Conservation (phyloP, 768 basidiomycete genomes). For the Leccinellum albellum region DNA sequence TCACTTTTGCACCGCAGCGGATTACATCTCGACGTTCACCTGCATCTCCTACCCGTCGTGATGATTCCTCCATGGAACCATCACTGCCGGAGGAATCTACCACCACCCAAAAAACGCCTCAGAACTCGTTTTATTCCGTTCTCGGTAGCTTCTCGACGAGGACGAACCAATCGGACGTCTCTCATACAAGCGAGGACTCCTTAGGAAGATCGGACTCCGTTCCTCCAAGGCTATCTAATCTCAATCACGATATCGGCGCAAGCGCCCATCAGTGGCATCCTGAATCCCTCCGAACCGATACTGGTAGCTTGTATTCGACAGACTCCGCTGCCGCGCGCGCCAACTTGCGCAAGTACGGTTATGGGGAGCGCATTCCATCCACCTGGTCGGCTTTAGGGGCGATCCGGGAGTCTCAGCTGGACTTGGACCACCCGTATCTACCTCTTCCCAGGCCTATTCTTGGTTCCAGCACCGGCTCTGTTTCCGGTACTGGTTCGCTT, state of each 20-base stretch:
- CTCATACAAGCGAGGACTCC: not conserved
- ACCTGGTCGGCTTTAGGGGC: conserved; percentile 21
- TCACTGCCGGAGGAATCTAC: not conserved
- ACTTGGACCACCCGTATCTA: conserved; percentile 3
- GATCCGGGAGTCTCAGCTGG: conserved; percentile 14
- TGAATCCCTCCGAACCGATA: conserved; percentile 6
- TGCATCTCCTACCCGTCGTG: not conserved
- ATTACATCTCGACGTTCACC: conserved; percentile 11
- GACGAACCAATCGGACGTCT: not conserved
- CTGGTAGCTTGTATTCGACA: conserved; percentile 25
- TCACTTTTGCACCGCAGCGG: conserved; percentile 22
- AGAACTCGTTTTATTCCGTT: not conserved
- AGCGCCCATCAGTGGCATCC: not conserved
- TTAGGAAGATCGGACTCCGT: not conserved
- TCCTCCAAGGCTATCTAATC: conserved; percentile 1
- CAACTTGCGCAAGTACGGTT: conserved; percentile 24
- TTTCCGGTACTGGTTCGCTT: not conserved
- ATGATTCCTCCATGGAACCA: not conserved
- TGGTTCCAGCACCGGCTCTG: not conserved
- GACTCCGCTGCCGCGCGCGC: conserved; percentile 20
- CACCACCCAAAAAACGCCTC: not conserved
- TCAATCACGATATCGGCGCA: not conserved
- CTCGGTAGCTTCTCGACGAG: not conserved
- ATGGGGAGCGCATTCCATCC: conserved; percentile 18
- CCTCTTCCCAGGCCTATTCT: conserved; percentile 3